Evolutionary conservation across 2,329 filamentous ascomycete species (phyloP).

Genomic region (Ustulina deusta): DNA sequence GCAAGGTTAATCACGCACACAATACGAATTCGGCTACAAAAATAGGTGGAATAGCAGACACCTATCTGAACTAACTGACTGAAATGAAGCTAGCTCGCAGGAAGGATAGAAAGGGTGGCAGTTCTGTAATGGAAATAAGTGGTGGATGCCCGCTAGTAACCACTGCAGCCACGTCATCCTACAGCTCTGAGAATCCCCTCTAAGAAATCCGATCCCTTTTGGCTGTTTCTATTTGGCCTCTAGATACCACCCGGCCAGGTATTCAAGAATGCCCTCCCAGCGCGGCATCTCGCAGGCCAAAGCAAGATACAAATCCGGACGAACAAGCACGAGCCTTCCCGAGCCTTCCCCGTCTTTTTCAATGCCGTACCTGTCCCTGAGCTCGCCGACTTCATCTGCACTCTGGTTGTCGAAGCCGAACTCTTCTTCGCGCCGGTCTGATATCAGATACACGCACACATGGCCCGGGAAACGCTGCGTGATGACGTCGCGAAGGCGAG

Average conservation of each 20-base stretch:
- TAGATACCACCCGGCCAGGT: constrained; percentile 1
- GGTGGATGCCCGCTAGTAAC: too few species aligned
- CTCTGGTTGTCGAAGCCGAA: constrained; percentile 15
- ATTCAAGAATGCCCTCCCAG: constrained; percentile 16
- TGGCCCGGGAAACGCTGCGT: background rate
- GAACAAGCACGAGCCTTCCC: constrained; percentile 8
- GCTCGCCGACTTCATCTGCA: background rate
- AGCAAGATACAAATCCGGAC: constrained; percentile 18
- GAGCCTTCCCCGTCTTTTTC: constrained; percentile 8
- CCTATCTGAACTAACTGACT: too few species aligned
- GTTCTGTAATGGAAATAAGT: too few species aligned
- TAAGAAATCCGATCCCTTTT: too few species aligned
- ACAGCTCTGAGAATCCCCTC: background rate
- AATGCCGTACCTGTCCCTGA: constrained; percentile 8
- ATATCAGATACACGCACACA: constrained; percentile 11
- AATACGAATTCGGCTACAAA: too few species aligned
- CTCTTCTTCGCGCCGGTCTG: constrained; percentile 9
- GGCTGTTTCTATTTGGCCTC: background rate
- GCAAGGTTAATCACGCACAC: too few species aligned
- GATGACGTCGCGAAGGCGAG: background rate
- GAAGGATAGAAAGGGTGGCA: too few species aligned
- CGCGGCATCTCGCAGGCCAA: background rate
- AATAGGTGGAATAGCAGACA: too few species aligned
- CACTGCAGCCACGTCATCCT: background rate
- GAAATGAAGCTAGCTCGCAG: too few species aligned